These are phyloP conservation scores for Penicillium sp. DNA, from an alignment of 2,329 filamentous ascomycete species.

Conservation along the genomic window DNA sequence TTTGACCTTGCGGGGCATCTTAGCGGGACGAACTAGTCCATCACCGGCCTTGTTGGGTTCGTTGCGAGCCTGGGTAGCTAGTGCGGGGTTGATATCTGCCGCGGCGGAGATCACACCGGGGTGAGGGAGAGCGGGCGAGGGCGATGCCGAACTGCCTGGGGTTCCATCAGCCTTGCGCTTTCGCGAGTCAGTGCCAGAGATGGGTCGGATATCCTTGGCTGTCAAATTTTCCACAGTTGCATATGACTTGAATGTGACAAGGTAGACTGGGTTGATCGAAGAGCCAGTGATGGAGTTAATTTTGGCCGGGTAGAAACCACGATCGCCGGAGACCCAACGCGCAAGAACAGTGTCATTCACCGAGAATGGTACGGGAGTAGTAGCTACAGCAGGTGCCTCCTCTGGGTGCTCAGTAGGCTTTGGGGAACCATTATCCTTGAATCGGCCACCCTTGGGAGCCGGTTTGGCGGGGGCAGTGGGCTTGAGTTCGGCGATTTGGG, in stretches of 20 bases:
- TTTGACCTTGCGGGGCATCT: slow-evolving; percentile 75
- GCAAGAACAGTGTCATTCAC: slow-evolving; percentile 90
- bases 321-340: slow-evolving; percentile 87
- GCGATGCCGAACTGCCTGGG: slow-evolving; percentile 52
- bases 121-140: slow-evolving; percentile 44
- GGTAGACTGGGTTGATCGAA: slow-evolving; percentile 84
- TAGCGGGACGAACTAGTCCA: slow-evolving; percentile 59
- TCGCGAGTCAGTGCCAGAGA: slow-evolving; percentile 65
- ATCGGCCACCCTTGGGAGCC: slow-evolving; percentile 69
- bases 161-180: slow-evolving; percentile 84
- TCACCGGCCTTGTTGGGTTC: slow-evolving; percentile 64
- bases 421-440: slow-evolving; percentile 63
- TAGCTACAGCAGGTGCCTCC: slow-evolving; percentile 49
- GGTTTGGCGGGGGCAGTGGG: slow-evolving; percentile 53
- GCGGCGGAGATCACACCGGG: slow-evolving; percentile 64
- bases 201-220: slow-evolving; percentile 78
- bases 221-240: slow-evolving; percentile 74
- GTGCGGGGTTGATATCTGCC: slow-evolving; percentile 64
- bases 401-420: slow-evolving; percentile 51
- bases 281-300: slow-evolving; percentile 94
- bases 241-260: slow-evolving; percentile 93
- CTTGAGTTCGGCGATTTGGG: slow-evolving; percentile 77
- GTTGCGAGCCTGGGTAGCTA: slow-evolving; percentile 63
- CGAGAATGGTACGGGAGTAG: slow-evolving; percentile 62
- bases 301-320: slow-evolving; percentile 83